A percentile compares a stretch with the other conserved stretches of the same genome.
phyloP scores from a whole-genome alignment of 139 green algal species.

The Micractinium conductrix region DNA sequence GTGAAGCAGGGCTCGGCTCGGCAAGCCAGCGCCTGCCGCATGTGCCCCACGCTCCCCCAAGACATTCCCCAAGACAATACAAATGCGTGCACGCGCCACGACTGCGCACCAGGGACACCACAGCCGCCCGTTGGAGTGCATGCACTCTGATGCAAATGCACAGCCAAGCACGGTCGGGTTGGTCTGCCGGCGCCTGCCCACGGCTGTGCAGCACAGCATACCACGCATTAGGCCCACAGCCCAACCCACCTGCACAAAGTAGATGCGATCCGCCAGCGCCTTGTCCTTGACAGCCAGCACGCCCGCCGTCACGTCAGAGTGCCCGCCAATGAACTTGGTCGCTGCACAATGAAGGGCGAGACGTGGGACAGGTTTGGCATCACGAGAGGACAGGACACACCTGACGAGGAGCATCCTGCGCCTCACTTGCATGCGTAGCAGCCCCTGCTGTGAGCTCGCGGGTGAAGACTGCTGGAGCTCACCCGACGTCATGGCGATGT shows the following conservation, averaged over 20 bases:
- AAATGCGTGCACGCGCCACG: neutral
- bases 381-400: no score
- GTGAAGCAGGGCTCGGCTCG: neutral
- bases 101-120: no score
- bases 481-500: conserved; percentile 95
- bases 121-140: no score
- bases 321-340: conserved; percentile 97
- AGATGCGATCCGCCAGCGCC: conserved; percentile 83
- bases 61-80: neutral
- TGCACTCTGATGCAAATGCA: no score
- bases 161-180: no score
- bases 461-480: no score
- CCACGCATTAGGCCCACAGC: neutral
- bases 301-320: conserved; percentile 93
- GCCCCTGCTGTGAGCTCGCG: no score
- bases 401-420: no score
- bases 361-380: no score
- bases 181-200: neutral
- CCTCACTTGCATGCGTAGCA: no score
- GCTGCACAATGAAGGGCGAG: conserved; percentile 32
- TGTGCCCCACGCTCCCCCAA: neutral
- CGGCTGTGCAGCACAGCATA: neutral
- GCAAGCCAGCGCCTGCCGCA: no score
- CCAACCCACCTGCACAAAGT: conserved; percentile 79
- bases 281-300: conserved; percentile 84